phyloP scores from a whole-genome alignment of 2,329 filamentous ascomycete species.

The Penicillium sumatraense region DNA sequence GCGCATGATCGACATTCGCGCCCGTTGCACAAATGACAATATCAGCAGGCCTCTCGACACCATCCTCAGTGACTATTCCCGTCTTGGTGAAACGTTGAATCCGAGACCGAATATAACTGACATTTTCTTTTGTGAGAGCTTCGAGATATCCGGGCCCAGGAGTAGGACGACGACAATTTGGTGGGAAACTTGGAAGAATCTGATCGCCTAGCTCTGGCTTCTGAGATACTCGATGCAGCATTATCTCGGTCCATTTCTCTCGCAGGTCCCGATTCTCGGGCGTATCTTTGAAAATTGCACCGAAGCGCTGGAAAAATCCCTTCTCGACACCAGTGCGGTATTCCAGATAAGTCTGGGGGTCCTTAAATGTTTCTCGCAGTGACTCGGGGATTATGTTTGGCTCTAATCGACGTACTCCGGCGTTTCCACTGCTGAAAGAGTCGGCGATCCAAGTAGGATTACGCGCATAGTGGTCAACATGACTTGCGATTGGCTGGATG shows the following conservation, averaged over 20 bases:
- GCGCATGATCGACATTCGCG: constrained; percentile 63
- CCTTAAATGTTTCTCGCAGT: constrained; percentile 60
- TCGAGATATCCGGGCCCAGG: constrained; percentile 71
- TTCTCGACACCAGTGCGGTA: constrained; percentile 64
- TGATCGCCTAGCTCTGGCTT: constrained; percentile 61
- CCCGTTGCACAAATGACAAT: constrained; percentile 72
- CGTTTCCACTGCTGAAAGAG: constrained; percentile 59
- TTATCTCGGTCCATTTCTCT: constrained; percentile 56
- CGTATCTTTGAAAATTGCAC: constrained; percentile 59
- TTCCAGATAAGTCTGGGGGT: constrained; percentile 64
- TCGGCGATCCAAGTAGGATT: constrained; percentile 71
- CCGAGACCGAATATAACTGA: constrained; percentile 61
- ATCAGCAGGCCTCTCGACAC: constrained; percentile 61
- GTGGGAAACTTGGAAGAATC: constrained; percentile 66
- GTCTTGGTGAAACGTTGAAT: constrained; percentile 64
- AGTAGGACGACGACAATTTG: constrained; percentile 67
- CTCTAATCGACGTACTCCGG: constrained; percentile 56
- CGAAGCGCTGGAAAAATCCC: constrained; percentile 66
- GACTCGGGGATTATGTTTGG: constrained; percentile 61
- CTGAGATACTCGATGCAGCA: constrained; percentile 57
- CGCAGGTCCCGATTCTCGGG: constrained; percentile 55
- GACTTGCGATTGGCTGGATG: constrained; percentile 45
- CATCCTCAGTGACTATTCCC: constrained; percentile 65
- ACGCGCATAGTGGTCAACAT: constrained; percentile 67
- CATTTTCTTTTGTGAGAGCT: constrained; percentile 64